Base-by-base conservation (phyloP, 805 yeast species). In the Barnettozyma sucrosica region DNA sequence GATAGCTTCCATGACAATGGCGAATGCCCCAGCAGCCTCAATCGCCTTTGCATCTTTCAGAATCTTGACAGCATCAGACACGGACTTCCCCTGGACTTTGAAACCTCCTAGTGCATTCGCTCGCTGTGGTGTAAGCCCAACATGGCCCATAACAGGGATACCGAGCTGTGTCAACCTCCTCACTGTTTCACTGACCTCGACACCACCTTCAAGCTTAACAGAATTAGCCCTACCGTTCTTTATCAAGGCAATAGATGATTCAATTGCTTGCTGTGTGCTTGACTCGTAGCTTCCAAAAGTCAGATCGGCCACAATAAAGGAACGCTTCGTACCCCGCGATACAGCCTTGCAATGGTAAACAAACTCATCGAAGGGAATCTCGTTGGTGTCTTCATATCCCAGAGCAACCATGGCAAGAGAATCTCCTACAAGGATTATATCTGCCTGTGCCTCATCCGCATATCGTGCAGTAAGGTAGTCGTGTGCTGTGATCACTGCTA, bases 81-180 rank as follows among this genome's bases (percentile, higher is more conserved):
- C 66, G 0, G 79, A 69, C 50, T 70, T 77, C 0, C 96, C 97
- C 64, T 92, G 99, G 1, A 87, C 84, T 65, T 81, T 85, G 66
- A 83, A 92, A 0, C 99, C 99, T 19, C 97, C 90, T 13, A 85
- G 61, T 0, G 87, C 62, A 53, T 87, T 79, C 51, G 81, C 81
- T 38, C 87, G 76, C 63, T 93, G 98, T 2, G 99, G 99, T 4
- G 96, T 88, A 28, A 92, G 69, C 0, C 99, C 99, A 26, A 88
- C 79, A 64, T 92, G 99, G 1, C 95, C 97, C 67, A 88, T 75
- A 3, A 89, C 89, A 0, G 97, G 95, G 9, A 92, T 81, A 1
- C 98, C 98, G 16, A 83, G 70, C 5, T 73, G 62, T 1, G 81
- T 72, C 18, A 92, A 65, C 50, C 74, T 74, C 48, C 65, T 57